phyloP scores from a whole-genome alignment of 2,329 filamentous ascomycete genomes.

The Daldinia sp. region DNA sequence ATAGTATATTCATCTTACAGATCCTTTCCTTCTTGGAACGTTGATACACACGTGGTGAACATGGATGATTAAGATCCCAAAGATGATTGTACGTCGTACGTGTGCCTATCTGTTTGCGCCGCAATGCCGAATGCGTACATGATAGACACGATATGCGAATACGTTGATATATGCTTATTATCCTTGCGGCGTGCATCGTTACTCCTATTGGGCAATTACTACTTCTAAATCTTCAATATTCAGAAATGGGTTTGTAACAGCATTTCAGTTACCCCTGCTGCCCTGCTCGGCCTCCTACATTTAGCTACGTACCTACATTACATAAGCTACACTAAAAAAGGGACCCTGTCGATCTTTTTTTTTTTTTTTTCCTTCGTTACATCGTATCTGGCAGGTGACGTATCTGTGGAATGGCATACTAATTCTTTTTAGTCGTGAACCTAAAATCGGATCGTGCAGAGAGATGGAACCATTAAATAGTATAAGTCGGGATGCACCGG shows the following conservation, averaged over 20 bases:
- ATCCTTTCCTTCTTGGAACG: not conserved
- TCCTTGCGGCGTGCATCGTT: not conserved
- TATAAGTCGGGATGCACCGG: not conserved
- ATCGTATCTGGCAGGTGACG: constrained; percentile 26
- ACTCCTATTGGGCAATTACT: too few species aligned
- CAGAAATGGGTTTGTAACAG: too few species aligned
- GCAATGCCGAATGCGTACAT: not conserved
- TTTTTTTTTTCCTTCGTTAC: too few species aligned
- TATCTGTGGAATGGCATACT: constrained; percentile 1
- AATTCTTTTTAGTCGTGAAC: constrained; percentile 9
- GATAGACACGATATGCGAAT: not conserved
- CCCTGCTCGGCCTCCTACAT: constrained; percentile 9
- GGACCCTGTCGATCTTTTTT: constrained; percentile 22
- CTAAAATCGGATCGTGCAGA: constrained; percentile 8
- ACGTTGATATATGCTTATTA: constrained; percentile 27
- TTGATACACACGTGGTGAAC: not conserved
- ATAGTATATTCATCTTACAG: not conserved
- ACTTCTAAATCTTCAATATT: too few species aligned
- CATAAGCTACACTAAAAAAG: not conserved
- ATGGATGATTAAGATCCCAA: not conserved
- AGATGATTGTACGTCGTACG: not conserved
- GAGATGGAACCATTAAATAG: not conserved
- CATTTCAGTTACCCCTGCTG: not conserved
- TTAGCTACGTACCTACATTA: constrained; percentile 2
- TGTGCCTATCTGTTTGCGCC: not conserved